Evolutionary conservation across 2,329 filamentous ascomycete genomes (phyloP).

Genomic region (Fonsecaea pugnacius): DNA sequence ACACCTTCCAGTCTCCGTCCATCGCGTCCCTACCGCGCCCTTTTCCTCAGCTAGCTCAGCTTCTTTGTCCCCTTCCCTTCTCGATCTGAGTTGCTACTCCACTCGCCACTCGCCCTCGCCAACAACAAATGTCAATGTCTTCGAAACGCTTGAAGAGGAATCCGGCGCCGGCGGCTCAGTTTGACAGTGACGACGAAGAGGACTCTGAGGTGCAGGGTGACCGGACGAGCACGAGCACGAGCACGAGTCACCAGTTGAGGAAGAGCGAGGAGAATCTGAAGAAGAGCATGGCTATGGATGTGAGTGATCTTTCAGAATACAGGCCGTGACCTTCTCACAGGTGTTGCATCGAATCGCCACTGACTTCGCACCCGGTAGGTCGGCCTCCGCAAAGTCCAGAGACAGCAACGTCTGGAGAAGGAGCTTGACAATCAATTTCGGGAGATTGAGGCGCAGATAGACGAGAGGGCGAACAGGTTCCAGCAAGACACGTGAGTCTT

Average conservation of each 20-base stretch:
- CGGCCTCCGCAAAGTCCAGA: slow-evolving; percentile 26
- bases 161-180: neutral
- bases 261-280: slow-evolving; percentile 21
- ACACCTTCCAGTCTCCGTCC: too few species aligned
- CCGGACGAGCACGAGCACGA: slow-evolving; percentile 1
- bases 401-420: slow-evolving; percentile 27
- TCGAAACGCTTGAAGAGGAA: neutral
- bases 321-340: neutral
- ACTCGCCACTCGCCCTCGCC: too few species aligned
- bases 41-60: too few species aligned
- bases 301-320: slow-evolving; percentile 14
- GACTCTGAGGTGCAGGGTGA: slow-evolving; percentile 3
- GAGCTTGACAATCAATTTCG: slow-evolving; percentile 24
- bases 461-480: slow-evolving; percentile 12
- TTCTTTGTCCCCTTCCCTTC: neutral
- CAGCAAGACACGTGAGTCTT: slow-evolving; percentile 20
- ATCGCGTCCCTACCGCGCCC: too few species aligned
- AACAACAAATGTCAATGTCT: neutral
- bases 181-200: neutral
- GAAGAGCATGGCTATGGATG: slow-evolving; percentile 27
- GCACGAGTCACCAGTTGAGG: neutral
- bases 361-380: slow-evolving; percentile 1
- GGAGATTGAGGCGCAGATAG: slow-evolving; percentile 15
- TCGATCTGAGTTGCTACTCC: neutral
- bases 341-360: neutral